Evolutionary conservation across 2,329 filamentous ascomycete genomes (phyloP), one percentile per base, ranked within the genome.

Genomic region (Thielaviopsis punctulata): DNA sequence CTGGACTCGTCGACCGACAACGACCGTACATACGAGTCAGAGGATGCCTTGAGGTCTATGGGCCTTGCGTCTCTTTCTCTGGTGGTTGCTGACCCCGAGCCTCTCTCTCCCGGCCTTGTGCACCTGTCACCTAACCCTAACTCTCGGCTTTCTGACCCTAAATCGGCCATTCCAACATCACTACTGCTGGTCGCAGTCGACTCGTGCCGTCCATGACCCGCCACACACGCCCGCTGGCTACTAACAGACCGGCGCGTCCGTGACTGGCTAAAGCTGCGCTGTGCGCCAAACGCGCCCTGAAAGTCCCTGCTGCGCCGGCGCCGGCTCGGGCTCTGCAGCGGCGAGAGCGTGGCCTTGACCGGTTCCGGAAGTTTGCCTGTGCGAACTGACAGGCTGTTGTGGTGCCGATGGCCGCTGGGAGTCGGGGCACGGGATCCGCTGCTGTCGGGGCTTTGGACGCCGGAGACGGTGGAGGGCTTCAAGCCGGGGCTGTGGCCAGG

Each of bases 21-120:
- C 56, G 82, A 87, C 59, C 84, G 82, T 4, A 81, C 75, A 56
- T 82, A 86, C 2, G 87, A 94, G 56, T 87, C 86, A 1, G 79
- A 80, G 0, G 82, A 83, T 52, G 76, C 79, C 52, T 77, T 71
- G 48, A 73, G 73, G 57, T 73, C 75, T 13, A 70, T n/a, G n/a
- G n/a, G n/a, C n/a, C n/a, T n/a, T n/a, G n/a, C n/a, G n/a, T n/a
- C n/a, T n/a, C n/a, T n/a, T n/a, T n/a, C n/a, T n/a, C n/a, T n/a
- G n/a, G n/a, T n/a, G n/a, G n/a, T n/a, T n/a, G n/a, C n/a, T n/a
- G n/a, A n/a, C n/a, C n/a, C n/a, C n/a, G n/a, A n/a, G n/a, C n/a
- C n/a, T n/a, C n/a, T n/a, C n/a, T n/a, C n/a, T 18, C 27, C 43
- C 6, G 53, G 46, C 9, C 43, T 51, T 9, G 47, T 50, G 48